phyloP scores from a whole-genome alignment of 2,329 filamentous ascomycete species.

The Penicillium sclerotigenum region DNA sequence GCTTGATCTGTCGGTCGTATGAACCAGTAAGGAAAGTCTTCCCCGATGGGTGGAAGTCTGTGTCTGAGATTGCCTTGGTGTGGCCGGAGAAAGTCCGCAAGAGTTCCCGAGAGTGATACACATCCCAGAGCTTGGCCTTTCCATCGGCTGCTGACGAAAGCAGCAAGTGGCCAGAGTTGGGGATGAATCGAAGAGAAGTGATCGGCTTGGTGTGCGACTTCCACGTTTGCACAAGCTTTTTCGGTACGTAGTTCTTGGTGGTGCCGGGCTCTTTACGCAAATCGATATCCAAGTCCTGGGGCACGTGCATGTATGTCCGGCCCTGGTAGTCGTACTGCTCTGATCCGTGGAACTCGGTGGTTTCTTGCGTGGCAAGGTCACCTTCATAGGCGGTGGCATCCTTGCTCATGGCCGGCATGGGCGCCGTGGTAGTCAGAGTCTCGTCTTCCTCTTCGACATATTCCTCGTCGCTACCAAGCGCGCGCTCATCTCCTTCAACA shows the following conservation, averaged over 20 bases:
- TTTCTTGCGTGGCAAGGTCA: conserved; percentile 67
- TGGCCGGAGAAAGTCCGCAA: conserved; percentile 90
- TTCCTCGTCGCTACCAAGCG: conserved; percentile 75
- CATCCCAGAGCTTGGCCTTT: conserved; percentile 91
- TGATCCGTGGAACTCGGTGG: conserved; percentile 79
- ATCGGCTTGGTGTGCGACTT: conserved; percentile 81
- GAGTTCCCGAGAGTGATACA: conserved; percentile 84
- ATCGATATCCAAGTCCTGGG: conserved; percentile 83
- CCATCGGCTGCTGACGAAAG: conserved; percentile 86
- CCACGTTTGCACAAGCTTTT: conserved; percentile 90
- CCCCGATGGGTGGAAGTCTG: conserved; percentile 79
- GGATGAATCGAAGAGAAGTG: conserved; percentile 87
- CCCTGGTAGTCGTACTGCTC: conserved; percentile 90
- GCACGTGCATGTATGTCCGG: conserved; percentile 95
- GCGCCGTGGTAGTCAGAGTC: conserved; percentile 51
- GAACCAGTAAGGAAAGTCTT: conserved; percentile 85
- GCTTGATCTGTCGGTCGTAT: conserved; percentile 93
- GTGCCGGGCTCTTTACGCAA: conserved; percentile 76
- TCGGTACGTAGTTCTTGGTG: conserved; percentile 86
- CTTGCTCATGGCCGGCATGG: conserved; percentile 51
- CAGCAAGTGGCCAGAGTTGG: conserved; percentile 78
- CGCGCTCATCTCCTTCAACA: conserved; percentile 62
- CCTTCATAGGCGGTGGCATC: conserved; percentile 50
- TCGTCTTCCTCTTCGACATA: conserved; percentile 66
- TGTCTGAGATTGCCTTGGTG: conserved; percentile 82